A percentile compares a stretch with the other conserved stretches of the same genome.
Evolutionary conservation across 2,329 filamentous ascomycete genomes (phyloP).

Genomic region (Colletotrichum lentis): DNA sequence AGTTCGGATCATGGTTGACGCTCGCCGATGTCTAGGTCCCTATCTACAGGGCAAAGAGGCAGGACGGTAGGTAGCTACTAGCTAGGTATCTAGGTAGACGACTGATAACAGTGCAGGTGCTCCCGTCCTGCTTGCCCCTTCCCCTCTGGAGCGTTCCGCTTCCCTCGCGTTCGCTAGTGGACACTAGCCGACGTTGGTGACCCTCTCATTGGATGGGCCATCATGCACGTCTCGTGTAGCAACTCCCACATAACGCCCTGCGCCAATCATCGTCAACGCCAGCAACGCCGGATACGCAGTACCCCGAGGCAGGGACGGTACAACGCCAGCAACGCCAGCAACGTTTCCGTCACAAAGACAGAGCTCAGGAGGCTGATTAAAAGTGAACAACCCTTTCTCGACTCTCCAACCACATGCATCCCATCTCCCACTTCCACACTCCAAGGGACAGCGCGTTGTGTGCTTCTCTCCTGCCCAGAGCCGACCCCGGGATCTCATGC

Average conservation of each 20-base stretch:
- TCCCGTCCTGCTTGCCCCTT: neutral
- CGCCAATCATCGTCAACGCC: slow-evolving; percentile 30
- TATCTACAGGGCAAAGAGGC: too few relatives aligned
- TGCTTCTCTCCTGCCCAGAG: slow-evolving; percentile 4
- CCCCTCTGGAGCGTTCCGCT: neutral
- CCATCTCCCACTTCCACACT: neutral
- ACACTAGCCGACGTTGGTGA: neutral
- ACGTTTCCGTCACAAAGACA: slow-evolving; percentile 12
- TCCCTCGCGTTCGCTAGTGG: neutral
- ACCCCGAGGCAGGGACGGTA: too few relatives aligned
- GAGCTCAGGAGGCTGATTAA: slow-evolving; percentile 10
- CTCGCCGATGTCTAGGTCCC: neutral
- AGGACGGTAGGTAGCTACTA: neutral
- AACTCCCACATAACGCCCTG: slow-evolving; percentile 9
- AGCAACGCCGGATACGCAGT: too few relatives aligned
- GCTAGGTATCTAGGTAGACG: too few relatives aligned
- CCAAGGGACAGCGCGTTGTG: neutral
- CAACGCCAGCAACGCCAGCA: slow-evolving; percentile 20
- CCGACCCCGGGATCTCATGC: slow-evolving; percentile 22
- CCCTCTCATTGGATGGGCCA: slow-evolving; percentile 37
- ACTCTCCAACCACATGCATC: neutral
- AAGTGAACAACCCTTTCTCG: neutral
- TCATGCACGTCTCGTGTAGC: slow-evolving; percentile 42
- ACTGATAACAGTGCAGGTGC: neutral
- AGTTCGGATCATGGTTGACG: neutral